A percentile compares a stretch with the other conserved stretches of the same genome.
Evolutionary conservation across 345 rosid species (phyloP).

Genomic region (Combretum micranthum): DNA sequence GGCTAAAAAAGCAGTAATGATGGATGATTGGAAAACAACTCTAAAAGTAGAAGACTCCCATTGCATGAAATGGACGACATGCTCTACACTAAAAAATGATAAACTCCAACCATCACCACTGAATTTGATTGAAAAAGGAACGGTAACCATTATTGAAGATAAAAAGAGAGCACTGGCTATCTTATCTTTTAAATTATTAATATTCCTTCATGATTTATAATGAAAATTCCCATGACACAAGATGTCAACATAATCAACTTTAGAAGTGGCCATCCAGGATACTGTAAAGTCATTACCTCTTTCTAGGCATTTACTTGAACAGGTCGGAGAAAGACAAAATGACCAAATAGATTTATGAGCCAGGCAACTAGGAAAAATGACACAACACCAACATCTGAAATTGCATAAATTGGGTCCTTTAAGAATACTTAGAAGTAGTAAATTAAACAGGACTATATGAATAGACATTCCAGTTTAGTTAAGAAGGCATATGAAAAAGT

Average conservation of each 20-base stretch:
- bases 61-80: neutral
- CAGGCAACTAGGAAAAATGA: too few species aligned
- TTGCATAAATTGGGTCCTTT: too few species aligned
- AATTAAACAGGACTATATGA: too few species aligned
- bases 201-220: neutral
- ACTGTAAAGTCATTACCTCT: neutral
- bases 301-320: neutral
- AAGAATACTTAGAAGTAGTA: too few species aligned
- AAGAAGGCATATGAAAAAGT: too few species aligned
- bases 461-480: too few species aligned
- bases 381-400: too few species aligned
- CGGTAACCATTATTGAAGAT: neutral
- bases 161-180: neutral
- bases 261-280: neutral
- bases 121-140: neutral
- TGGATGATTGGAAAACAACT: conserved; percentile 4
- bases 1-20: too few species aligned
- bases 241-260: conserved; percentile 4
- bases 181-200: neutral
- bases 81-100: conserved; percentile 2
- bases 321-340: too few species aligned
- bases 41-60: neutral
- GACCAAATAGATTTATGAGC: too few species aligned
- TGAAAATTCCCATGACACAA: neutral
- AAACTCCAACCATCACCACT: neutral